phyloP scores from a whole-genome alignment of 2,329 filamentous ascomycete genomes.

The Epichloe scottii region DNA sequence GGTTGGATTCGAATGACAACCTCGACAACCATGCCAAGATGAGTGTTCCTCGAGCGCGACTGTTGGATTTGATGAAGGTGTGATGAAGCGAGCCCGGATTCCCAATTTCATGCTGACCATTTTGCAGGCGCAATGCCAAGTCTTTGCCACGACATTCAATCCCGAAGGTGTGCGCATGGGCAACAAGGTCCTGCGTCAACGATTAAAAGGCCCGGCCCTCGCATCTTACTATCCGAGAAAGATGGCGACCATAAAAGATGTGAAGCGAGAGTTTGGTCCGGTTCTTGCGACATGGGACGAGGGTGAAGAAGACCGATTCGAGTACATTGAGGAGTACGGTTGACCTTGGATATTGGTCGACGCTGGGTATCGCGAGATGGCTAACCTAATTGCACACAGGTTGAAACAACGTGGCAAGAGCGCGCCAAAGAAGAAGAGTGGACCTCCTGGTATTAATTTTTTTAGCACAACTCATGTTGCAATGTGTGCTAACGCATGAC shows the following conservation, averaged over 20 bases:
- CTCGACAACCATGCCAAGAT: conserved; percentile 32
- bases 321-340: conserved; percentile 56
- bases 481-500: not conserved
- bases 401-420: conserved; percentile 74
- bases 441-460: conserved; percentile 22
- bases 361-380: not conserved
- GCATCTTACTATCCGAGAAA: conserved; percentile 80
- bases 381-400: conserved; percentile 30
- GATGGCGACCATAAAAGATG: conserved; percentile 57
- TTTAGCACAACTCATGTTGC: not conserved
- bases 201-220: conserved; percentile 70
- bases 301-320: conserved; percentile 65
- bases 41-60: conserved; percentile 47
- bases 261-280: conserved; percentile 56
- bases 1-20: conserved; percentile 11
- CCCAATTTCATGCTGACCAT: conserved; percentile 11
- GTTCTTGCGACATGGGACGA: conserved; percentile 61
- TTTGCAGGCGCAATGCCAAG: conserved; percentile 67
- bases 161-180: conserved; percentile 70
- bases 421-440: conserved; percentile 78
- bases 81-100: not conserved
- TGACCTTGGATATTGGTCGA: not conserved
- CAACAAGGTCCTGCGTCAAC: conserved; percentile 84
- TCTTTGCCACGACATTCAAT: conserved; percentile 89
- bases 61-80: conserved; percentile 72